These are phyloP conservation scores for Phytopythium sindhum DNA, from an alignment of 352 stramenopile genomes.

Conservation along the genomic window DNA sequence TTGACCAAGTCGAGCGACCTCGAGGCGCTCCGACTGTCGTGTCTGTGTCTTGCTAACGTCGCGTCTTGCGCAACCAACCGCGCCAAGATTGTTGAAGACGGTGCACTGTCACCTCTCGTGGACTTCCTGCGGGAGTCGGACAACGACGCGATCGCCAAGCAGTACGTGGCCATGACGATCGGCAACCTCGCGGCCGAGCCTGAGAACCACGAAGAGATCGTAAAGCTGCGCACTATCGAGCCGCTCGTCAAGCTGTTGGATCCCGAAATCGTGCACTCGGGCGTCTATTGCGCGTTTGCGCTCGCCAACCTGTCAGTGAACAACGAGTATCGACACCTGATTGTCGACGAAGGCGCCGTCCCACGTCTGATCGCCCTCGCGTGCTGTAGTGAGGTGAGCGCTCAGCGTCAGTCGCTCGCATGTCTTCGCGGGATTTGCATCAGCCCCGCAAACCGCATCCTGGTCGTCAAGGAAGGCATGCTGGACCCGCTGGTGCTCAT, in stretches of 20 bases:
- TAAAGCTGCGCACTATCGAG: constrained; percentile 87
- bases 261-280: constrained; percentile 78
- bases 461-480: constrained; percentile 92
- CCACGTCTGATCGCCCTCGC: constrained; percentile 92
- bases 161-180: constrained; percentile 95
- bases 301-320: constrained; percentile 94
- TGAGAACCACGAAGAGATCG: constrained; percentile 94
- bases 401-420: constrained; percentile 90
- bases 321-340: constrained; percentile 88
- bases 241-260: constrained; percentile 92
- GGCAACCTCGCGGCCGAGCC: constrained; percentile 95
- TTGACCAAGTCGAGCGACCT: constrained; percentile 89
- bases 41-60: constrained; percentile 94
- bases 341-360: constrained; percentile 93
- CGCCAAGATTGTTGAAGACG: constrained; percentile 93
- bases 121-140: constrained; percentile 89
- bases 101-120: constrained; percentile 84
- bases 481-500: constrained; percentile 95
- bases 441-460: constrained; percentile 80
- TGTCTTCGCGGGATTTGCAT: constrained; percentile 94
- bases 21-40: constrained; percentile 93
- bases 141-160: constrained; percentile 78
- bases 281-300: constrained; percentile 92
- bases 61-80: constrained; percentile 84
- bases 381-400: constrained; percentile 92